Conservation (phyloP, 768 basidiomycete species). For the Tricholoma sp. region DNA sequence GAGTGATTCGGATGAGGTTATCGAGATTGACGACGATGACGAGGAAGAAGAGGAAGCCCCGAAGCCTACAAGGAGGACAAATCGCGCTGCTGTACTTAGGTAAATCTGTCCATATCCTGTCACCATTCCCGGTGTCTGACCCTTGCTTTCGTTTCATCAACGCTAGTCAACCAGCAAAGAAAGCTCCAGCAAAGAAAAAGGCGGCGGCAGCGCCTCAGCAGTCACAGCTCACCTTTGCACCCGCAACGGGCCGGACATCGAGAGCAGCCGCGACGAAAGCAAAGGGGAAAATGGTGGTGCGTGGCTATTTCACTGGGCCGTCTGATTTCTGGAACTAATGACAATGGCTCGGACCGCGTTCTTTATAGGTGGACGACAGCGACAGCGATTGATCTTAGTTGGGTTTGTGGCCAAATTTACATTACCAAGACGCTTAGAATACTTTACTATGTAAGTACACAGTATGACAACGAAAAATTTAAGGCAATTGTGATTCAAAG, state of each 20-base stretch:
- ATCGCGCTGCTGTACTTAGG: conserved; percentile 63
- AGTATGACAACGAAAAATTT: too few species aligned
- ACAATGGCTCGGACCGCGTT: not conserved
- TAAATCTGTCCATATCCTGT: conserved; percentile 20
- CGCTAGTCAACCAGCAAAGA: conserved; percentile 35
- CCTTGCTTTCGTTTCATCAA: not conserved
- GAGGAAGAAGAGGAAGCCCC: conserved; percentile 47
- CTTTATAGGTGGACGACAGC: conserved; percentile 22
- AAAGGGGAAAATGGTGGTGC: conserved; percentile 54
- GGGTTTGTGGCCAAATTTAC: not conserved
- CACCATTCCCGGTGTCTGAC: not conserved
- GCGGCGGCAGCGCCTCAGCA: conserved; percentile 49
- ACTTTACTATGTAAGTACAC: too few species aligned
- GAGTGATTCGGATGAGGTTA: conserved; percentile 45
- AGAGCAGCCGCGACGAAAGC: conserved; percentile 69
- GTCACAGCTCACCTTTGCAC: conserved; percentile 58
- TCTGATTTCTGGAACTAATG: not conserved
- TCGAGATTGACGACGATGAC: conserved; percentile 54
- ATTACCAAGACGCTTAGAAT: not conserved
- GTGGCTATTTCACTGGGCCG: conserved; percentile 6
- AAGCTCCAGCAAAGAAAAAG: conserved; percentile 47
- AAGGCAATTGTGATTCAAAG: too few species aligned
- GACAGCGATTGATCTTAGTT: conserved; percentile 19
- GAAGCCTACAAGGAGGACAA: conserved; percentile 50
- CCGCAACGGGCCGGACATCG: conserved; percentile 50